Evolutionary conservation across 352 stramenopile species (phyloP), one percentile per base, ranked within the genome.

Genomic region (Globisporangium canariense): DNA sequence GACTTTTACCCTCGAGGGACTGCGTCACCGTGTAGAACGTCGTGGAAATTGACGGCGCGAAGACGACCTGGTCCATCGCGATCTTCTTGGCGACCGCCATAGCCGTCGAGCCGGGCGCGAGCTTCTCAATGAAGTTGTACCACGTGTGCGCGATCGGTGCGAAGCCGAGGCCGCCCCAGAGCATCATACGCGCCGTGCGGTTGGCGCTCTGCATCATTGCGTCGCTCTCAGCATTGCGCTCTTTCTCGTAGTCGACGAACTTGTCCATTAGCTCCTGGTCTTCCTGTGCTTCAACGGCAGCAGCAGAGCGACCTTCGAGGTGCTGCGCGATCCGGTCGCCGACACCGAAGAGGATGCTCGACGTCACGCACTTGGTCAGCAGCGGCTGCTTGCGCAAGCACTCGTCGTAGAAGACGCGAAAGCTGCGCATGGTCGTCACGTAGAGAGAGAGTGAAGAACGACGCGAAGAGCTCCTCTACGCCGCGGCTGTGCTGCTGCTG

Each of bases 131-230:
- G 36, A 91, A 50, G 22, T 88, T 75, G 65, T 97, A 97, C 70
- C 94, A 97, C 57, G 83, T 94, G 72, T 98, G 89, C 76, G 93
- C 94, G 66, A 78, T 79, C 14, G 90, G 89, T 32, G 90, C 87
- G 66, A 96, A 87, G 43, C 97, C 75, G 16, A 94, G 60, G 11
- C 93, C 83, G 32, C 90, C 90, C 69, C 95, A 97, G 40, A 95
- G 76, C 63, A 94, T 83, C 79, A 94, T 80, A 59, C 79, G 73
- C 11, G 59, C 54, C n/a, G 76, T 86, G 10, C 76, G 66, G 2
- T 58, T 28, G 10, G 32, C 50, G 16, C 51, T 59, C 55, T 63
- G 46, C 25, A 28, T 3, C 9, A 38, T 9, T 1, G 30, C 51
- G 0, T 49, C 30, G 0, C 41, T 25, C 8, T 56, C 20, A 10